phyloP scores from a whole-genome alignment of 495 filamentous ascomycete species.

The Xylaria cubensis region DNA sequence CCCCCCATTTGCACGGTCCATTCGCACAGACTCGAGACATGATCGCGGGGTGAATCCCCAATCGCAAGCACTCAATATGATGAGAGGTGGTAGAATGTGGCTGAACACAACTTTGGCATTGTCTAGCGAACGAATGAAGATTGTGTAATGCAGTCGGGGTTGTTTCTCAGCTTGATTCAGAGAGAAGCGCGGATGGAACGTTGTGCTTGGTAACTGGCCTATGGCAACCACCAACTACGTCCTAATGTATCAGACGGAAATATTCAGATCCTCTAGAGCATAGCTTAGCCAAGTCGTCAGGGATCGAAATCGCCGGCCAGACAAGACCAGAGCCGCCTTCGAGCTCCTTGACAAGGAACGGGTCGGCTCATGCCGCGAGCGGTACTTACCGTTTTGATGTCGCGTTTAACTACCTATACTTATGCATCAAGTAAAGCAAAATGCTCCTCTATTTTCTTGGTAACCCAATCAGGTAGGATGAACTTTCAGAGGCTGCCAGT shows the following conservation, averaged over 20 bases:
- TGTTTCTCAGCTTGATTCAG: slow-evolving; percentile 14
- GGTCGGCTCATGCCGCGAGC: not conserved
- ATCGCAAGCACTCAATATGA: not conserved
- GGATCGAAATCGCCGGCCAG: not conserved
- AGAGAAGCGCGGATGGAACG: slow-evolving; percentile 8
- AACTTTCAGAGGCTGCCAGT: slow-evolving; percentile 2
- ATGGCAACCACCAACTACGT: not conserved
- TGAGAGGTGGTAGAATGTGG: slow-evolving; percentile 4
- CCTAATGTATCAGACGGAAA: not conserved
- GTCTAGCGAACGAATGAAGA: slow-evolving; percentile 14
- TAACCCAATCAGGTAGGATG: not conserved
- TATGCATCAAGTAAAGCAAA: not conserved
- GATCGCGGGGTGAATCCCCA: slow-evolving; percentile 8
- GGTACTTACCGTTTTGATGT: not conserved
- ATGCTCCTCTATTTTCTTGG: not conserved
- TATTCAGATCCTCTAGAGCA: not conserved
- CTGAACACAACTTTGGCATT: slow-evolving; percentile 3
- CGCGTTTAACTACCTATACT: not conserved
- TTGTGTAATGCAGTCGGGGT: not conserved
- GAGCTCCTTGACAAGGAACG: not conserved
- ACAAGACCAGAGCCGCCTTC: not conserved
- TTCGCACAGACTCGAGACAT: slow-evolving; percentile 4
- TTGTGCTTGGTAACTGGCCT: not conserved
- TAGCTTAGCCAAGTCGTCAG: not conserved
- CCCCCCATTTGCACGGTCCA: slow-evolving; percentile 1